Evolutionary conservation across 768 basidiomycete species (phyloP).

Genomic region (Termitomyces sp.): DNA sequence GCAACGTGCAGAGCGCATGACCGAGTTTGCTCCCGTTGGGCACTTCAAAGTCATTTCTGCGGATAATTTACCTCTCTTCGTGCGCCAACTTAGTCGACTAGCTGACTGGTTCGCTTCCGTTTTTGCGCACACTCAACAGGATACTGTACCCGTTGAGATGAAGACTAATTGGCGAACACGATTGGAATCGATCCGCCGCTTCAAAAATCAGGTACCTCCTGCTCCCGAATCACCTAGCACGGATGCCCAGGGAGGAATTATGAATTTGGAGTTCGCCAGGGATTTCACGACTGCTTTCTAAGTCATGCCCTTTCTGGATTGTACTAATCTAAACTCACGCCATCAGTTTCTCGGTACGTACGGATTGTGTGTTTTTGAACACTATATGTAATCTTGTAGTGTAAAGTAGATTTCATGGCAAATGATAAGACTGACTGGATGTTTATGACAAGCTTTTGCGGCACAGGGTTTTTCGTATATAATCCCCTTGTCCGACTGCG

Average conservation of each 20-base stretch:
- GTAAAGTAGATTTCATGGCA: not conserved
- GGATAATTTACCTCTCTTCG: slow-evolving; percentile 76
- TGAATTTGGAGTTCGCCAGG: slow-evolving; percentile 45
- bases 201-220: slow-evolving; percentile 37
- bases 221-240: slow-evolving; percentile 17
- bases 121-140: slow-evolving; percentile 66
- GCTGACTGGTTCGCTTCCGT: slow-evolving; percentile 90
- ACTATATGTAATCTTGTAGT: not conserved
- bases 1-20: slow-evolving; percentile 85
- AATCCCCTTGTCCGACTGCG: no score
- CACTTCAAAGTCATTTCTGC: slow-evolving; percentile 93
- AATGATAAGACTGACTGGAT: no score
- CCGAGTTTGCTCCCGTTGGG: slow-evolving; percentile 89
- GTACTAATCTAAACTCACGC: not conserved
- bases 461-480: no score
- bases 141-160: slow-evolving; percentile 68
- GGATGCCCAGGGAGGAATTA: slow-evolving; percentile 34
- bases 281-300: slow-evolving; percentile 55
- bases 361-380: not conserved
- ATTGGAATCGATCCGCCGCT: slow-evolving; percentile 72
- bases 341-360: not conserved
- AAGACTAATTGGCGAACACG: slow-evolving; percentile 87
- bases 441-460: no score
- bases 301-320: not conserved
- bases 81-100: slow-evolving; percentile 82